Conservation (phyloP, 345 rosid species). For the Orychophragmus violaceus region DNA sequence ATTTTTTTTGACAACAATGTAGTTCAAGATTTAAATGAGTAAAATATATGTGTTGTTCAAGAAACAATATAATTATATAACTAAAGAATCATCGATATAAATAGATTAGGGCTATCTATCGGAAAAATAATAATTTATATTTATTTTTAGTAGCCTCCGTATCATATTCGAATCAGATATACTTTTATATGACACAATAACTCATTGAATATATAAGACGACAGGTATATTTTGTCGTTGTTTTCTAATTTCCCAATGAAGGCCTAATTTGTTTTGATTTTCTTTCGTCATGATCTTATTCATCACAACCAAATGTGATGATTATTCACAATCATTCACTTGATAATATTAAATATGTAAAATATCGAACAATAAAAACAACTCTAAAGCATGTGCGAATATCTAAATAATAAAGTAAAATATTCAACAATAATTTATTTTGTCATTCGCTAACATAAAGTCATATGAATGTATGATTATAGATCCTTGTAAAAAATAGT, state of each 20-base stretch:
- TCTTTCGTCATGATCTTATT: slow-evolving; percentile 16
- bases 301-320: slow-evolving; percentile 19
- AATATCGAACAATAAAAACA: background rate
- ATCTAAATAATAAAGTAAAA: background rate
- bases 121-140: no score
- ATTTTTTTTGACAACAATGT: no score
- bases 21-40: no score
- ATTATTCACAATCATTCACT: slow-evolving; percentile 27
- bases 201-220: background rate
- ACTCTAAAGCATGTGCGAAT: background rate
- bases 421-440: background rate
- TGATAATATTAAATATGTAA: background rate
- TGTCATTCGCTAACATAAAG: background rate
- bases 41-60: no score
- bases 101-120: no score
- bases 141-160: background rate
- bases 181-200: background rate
- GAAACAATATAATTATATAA: no score
- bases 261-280: slow-evolving; percentile 14
- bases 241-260: slow-evolving; percentile 25
- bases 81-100: no score
- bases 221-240: slow-evolving; percentile 10
- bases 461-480: background rate
- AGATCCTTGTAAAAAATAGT: no score
- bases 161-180: background rate